Evolutionary conservation across 2,329 filamentous ascomycete species (phyloP), one percentile per base, ranked within the genome.

Genomic region (Fusarium lateritium): DNA sequence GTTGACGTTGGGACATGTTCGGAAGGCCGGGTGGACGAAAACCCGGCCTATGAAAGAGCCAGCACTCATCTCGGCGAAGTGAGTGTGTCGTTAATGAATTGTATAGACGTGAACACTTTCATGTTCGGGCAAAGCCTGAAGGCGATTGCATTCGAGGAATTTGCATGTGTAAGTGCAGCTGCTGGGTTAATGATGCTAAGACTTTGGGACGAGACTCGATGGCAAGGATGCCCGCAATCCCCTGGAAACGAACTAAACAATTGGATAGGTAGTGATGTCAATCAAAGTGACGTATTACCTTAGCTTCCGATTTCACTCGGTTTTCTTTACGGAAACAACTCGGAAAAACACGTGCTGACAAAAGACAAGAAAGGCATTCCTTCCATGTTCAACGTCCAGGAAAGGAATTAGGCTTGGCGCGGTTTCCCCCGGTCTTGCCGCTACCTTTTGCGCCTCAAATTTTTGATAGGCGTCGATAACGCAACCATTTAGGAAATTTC

Each of bases 61-160:
- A 74, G 79, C 73, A 75, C 81, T 84, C 84, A 87, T 86, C 67
- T 79, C 80, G 80, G 68, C 58, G 74, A 66, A 38, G 75, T 65
- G 56, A 60, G 38, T 38, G 31, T 40, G 50, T 53, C 28, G 21
- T 47, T 54, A 60, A 55, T 42, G 42, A 45, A 49, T 33, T 46
- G 34, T 57, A 31, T 21, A 38, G 55, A 62, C 26, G 47, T 28
- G 52, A 54, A 44, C 47, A 52, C 47, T 71, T n/a, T 72, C 72
- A 74, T 74, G 62, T 66, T 71, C 64, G 57, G 59, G 50, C 31
- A 55, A 34, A 36, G 49, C 39, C 45, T 31, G 7, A 28, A n/a
- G 40, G 44, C 33, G 51, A 69, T 62, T 61, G 53, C 62, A 69
- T 73, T 39, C 47, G 38, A 53, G 46, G 46, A 43, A 44, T 38